These are phyloP conservation scores for Arctostaphylos glauca DNA, from an alignment of 148 eudicot species.

Conservation along the genomic window DNA sequence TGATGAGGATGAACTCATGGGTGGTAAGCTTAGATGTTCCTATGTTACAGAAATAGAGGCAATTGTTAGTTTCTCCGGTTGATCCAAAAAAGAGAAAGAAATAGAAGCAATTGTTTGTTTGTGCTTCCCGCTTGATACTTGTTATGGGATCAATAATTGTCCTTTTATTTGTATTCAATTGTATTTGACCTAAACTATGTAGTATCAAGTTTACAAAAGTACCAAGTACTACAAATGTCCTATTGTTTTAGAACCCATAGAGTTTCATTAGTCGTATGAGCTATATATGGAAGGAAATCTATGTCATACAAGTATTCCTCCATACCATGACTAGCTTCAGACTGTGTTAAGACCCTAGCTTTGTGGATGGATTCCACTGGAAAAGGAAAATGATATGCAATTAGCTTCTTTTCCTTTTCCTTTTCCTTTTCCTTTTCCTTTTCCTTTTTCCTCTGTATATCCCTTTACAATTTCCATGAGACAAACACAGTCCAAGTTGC, in stretches of 20 bases:
- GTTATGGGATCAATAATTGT: not conserved
- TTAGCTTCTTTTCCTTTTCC: not conserved
- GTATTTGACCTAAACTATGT: not conserved
- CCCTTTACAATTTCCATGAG: not conserved
- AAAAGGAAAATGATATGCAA: not conserved
- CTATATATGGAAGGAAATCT: not conserved
- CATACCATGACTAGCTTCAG: not conserved
- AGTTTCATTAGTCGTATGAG: not conserved
- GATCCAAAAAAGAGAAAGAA: not conserved
- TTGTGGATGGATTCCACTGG: not conserved
- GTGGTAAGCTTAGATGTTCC: slow-evolving; percentile 46
- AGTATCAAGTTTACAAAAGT: not conserved
- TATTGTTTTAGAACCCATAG: not conserved
- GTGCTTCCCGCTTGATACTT: not conserved
- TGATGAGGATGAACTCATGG: slow-evolving; percentile 92
- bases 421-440: not conserved
- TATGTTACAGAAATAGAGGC: not conserved
- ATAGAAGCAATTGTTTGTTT: not conserved
- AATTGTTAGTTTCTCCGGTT: not conserved
- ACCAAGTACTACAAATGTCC: too few relatives aligned
- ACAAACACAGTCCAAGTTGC: not conserved
- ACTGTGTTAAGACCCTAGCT: not conserved
- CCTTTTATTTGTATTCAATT: not conserved
- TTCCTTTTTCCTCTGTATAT: not conserved
- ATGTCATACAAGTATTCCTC: not conserved